Percentiles rank a stretch among this genome's conserved stretches.
Evolutionary conservation across 2,329 filamentous ascomycete species (phyloP).

Genomic region (Drechslera avenae): DNA sequence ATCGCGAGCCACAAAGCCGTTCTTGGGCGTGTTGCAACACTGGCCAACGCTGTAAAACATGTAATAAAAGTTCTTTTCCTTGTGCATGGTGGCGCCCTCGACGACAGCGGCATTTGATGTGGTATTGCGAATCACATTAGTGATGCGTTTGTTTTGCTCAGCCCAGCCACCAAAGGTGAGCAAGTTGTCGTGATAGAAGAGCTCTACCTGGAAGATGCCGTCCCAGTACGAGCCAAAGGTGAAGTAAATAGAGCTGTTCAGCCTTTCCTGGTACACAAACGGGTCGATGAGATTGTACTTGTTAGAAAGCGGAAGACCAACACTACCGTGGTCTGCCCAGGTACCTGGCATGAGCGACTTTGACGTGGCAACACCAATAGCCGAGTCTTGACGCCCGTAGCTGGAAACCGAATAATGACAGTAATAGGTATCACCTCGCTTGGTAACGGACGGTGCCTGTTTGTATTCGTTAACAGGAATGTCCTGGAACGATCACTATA

Average conservation of each 20-base stretch:
- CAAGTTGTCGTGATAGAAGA: slow-evolving; percentile 36
- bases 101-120: slow-evolving; percentile 28
- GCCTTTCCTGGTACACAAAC: slow-evolving; percentile 48
- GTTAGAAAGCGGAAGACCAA: slow-evolving; percentile 46
- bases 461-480: slow-evolving; percentile 29
- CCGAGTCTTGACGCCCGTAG: slow-evolving; percentile 63
- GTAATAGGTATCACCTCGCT: slow-evolving; percentile 62
- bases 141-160: slow-evolving; percentile 9
- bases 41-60: slow-evolving; percentile 65
- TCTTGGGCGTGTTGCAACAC: slow-evolving; percentile 62
- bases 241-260: slow-evolving; percentile 48
- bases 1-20: slow-evolving; percentile 8
- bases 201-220: slow-evolving; percentile 64
- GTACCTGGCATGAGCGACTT: slow-evolving; percentile 56
- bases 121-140: slow-evolving; percentile 26
- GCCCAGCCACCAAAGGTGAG: slow-evolving; percentile 12
- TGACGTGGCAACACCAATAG: slow-evolving; percentile 63
- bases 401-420: slow-evolving; percentile 66
- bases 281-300: slow-evolving; percentile 57
- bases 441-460: slow-evolving; percentile 65
- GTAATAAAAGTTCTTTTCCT: slow-evolving; percentile 60
- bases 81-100: slow-evolving; percentile 62
- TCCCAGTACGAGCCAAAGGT: slow-evolving; percentile 72
- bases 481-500: neutral
- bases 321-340: slow-evolving; percentile 65